Evolutionary conservation across 768 basidiomycete species (phyloP), one percentile per base, ranked within the genome.

Genomic region (Psilocybe azurescens): DNA sequence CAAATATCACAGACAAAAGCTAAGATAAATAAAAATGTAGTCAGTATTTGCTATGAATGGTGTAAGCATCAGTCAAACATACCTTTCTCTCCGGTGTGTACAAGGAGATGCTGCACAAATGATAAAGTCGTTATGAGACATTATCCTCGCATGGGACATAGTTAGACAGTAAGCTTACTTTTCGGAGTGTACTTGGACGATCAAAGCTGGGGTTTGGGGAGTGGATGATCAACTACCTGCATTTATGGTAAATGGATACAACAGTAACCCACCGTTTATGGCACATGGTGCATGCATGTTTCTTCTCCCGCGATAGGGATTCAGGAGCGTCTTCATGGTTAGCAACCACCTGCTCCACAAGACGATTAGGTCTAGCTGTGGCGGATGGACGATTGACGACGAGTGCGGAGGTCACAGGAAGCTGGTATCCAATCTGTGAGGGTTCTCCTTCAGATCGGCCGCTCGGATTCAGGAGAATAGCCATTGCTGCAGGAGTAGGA

Each of bases 11-110:
- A 93, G 61, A 89, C 87, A 69, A 88, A 90, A 2, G 91, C 91
- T 93, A 71, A 11, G 58, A 46, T 24, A 52, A 33, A 62, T 54
- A 29, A 32, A 50, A 28, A 18, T 33, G 36, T 10, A 53, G 41
- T 52, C 56, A 36, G 29, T 38, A 28, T 18, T 39, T 49, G 54
- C 36, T 58, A 61, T 61, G 53, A 39, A 28, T 38, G 49, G 38
- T 50, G 46, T 44, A 44, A 16, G 14, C 11, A 14, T 44, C 8
- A 44, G 5, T n/a, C 55, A 48, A 28, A 70, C 81, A 62, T 56
- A 90, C 91, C 89, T 81, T 91, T 91, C 78, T 92, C 90, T 63
- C 91, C 91, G 11, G 91, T 93, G 73, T 93, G 91, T 54, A 93
- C 91, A 58, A 92, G 87, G 46, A 93, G 78, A 75, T 93, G 91